phyloP scores from a whole-genome alignment of 345 rosid genomes.

The Adansonia digitata region DNA sequence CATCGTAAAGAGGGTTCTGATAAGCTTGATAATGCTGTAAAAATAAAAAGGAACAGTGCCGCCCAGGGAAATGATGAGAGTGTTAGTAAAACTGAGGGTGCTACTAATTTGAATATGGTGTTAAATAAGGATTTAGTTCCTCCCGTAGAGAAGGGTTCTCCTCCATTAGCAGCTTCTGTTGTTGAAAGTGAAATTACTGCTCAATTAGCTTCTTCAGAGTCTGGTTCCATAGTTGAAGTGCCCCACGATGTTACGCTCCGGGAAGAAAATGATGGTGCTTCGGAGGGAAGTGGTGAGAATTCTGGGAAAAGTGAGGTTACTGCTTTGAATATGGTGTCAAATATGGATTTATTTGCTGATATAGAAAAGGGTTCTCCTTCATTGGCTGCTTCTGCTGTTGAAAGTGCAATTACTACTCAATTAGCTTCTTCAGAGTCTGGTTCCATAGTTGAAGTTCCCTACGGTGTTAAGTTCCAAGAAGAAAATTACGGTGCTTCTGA shows the following conservation, averaged over 20 bases:
- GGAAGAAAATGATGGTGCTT: background rate
- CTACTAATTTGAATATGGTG: background rate
- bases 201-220: background rate
- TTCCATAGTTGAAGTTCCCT: slow-evolving; percentile 1
- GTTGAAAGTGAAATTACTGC: background rate
- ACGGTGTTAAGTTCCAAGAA: background rate
- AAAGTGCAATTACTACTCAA: slow-evolving; percentile 14
- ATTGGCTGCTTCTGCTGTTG: slow-evolving; percentile 3
- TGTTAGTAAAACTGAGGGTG: background rate
- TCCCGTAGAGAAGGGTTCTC: slow-evolving; percentile 9
- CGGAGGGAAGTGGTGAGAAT: slow-evolving; percentile 12
- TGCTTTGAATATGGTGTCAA: slow-evolving; percentile 3
- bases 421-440: slow-evolving; percentile 20
- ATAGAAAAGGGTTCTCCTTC: slow-evolving; percentile 10
- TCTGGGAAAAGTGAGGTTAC: background rate
- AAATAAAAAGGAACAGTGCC: slow-evolving; percentile 13
- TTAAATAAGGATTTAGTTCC: background rate
- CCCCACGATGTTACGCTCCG: background rate
- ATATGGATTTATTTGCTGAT: slow-evolving; percentile 3
- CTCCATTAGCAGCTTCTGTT: background rate
- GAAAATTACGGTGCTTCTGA: slow-evolving; percentile 7
- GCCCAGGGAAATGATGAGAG: slow-evolving; percentile 17
- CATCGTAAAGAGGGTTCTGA: slow-evolving; percentile 17
- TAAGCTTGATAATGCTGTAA: slow-evolving; percentile 10
- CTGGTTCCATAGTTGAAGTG: background rate